Evolutionary conservation across 225 moss, liverwort and hornwort species (phyloP).

Genomic region (Bryum argenteum): DNA sequence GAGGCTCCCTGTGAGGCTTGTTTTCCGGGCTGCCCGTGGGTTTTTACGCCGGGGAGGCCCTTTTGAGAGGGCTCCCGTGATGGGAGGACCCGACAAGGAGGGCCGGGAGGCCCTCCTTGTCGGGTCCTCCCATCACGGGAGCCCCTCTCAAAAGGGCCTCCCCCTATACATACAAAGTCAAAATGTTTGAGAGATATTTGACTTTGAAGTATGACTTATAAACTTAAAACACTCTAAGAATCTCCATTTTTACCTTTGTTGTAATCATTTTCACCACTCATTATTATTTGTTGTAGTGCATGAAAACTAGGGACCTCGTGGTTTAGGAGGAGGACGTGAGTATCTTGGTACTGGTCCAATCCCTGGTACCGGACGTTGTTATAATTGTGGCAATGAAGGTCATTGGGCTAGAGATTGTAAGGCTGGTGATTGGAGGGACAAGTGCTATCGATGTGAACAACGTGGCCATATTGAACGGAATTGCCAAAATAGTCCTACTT

Average conservation of each 20-base stretch:
- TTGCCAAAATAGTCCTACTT: slow-evolving; percentile 72
- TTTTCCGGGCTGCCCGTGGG: too few species aligned
- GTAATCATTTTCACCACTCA: not conserved
- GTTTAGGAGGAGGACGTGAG: slow-evolving; percentile 69
- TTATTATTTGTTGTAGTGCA: slow-evolving; percentile 15
- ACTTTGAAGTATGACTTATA: too few species aligned
- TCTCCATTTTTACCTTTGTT: not conserved
- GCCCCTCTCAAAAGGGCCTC: too few species aligned
- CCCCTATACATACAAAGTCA: too few species aligned
- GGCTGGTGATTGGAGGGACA: slow-evolving; percentile 93
- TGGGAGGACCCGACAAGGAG: too few species aligned
- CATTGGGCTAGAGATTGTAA: slow-evolving; percentile 98
- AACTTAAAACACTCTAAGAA: too few species aligned
- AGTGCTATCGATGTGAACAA: slow-evolving; percentile 86
- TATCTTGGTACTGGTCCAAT: slow-evolving; percentile 81
- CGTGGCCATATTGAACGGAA: slow-evolving; percentile 88
- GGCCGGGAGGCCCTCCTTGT: too few species aligned
- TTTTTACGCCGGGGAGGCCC: too few species aligned
- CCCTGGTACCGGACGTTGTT: slow-evolving; percentile 83
- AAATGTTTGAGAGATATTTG: too few species aligned
- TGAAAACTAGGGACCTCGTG: slow-evolving; percentile 74
- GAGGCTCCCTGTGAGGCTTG: too few species aligned
- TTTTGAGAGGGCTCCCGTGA: too few species aligned
- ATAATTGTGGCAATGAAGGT: slow-evolving; percentile 95
- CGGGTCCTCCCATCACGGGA: too few species aligned